These are phyloP conservation scores for Geotrichum cucujoidarum DNA, from an alignment of 1,139 yeast species.

Conservation along the genomic window DNA sequence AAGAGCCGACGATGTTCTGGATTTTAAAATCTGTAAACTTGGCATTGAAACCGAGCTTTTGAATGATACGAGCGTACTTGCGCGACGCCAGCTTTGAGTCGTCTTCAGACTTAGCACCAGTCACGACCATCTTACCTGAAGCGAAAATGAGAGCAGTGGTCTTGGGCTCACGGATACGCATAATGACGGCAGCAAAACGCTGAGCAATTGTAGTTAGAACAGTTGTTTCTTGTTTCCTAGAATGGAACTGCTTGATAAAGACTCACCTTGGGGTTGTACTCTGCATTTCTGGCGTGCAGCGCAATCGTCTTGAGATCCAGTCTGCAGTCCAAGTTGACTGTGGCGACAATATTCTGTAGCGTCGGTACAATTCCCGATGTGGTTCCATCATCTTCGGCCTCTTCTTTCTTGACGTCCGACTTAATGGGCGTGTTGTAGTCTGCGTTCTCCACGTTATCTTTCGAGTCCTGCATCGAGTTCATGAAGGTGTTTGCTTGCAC, in stretches of 20 bases:
- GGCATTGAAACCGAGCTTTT: slow-evolving; percentile 91
- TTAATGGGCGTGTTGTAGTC: slow-evolving; percentile 25
- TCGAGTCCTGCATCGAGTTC: slow-evolving; percentile 44
- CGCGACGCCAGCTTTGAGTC: slow-evolving; percentile 95
- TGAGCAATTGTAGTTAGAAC: too few relatives aligned
- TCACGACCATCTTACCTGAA: slow-evolving; percentile 98
- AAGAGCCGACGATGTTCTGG: slow-evolving; percentile 93
- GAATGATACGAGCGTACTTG: slow-evolving; percentile 95
- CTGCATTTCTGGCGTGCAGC: slow-evolving; percentile 97
- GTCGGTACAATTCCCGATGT: slow-evolving; percentile 95
- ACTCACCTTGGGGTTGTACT: slow-evolving; percentile 71
- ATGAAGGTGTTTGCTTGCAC: slow-evolving; percentile 76
- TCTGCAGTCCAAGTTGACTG: slow-evolving; percentile 94
- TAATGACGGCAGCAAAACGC: slow-evolving; percentile 98
- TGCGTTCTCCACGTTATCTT: slow-evolving; percentile 21
- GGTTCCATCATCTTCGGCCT: slow-evolving; percentile 44
- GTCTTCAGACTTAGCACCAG: slow-evolving; percentile 98
- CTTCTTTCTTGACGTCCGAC: slow-evolving; percentile 34
- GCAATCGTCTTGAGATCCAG: slow-evolving; percentile 95
- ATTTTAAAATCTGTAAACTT: slow-evolving; percentile 91
- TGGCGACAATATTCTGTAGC: slow-evolving; percentile 92
- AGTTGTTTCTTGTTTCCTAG: not conserved
- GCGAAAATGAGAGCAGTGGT: slow-evolving; percentile 97
- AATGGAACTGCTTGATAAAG: not conserved
- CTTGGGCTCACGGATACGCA: slow-evolving; percentile 98